Evolutionary conservation across 352 stramenopile genomes (phyloP).

Genomic region (Globisporangium spinosum): DNA sequence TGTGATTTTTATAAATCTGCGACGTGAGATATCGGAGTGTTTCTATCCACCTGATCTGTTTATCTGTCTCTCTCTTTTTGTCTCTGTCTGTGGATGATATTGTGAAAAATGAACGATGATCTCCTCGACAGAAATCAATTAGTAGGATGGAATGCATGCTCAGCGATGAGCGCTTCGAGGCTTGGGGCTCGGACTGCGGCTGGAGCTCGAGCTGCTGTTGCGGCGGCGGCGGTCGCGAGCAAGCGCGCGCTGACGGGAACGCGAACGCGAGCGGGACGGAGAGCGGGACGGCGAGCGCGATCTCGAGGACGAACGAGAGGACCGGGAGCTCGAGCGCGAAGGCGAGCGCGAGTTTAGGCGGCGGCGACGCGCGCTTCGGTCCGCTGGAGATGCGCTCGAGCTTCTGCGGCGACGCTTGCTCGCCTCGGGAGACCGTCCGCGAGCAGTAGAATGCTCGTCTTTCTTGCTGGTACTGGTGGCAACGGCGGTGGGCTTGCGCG

Average conservation of each 20-base stretch:
- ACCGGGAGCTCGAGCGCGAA: conserved; percentile 8
- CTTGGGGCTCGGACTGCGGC: conserved; percentile 23
- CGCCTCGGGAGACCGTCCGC: conserved; percentile 2
- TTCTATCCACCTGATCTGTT: neutral
- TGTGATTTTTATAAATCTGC: neutral
- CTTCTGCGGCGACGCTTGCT: conserved; percentile 25
- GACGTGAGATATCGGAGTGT: neutral
- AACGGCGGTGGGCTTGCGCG: conserved; percentile 7
- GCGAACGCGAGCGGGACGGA: conserved; percentile 22
- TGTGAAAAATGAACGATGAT: neutral
- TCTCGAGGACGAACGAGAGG: conserved; percentile 25
- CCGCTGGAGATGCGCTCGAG: conserved; percentile 21
- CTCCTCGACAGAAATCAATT: neutral
- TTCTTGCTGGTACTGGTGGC: conserved; percentile 2
- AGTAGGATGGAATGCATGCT: neutral
- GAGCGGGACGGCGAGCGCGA: conserved; percentile 31
- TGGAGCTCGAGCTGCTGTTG: conserved; percentile 26
- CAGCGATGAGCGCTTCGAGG: conserved; percentile 13
- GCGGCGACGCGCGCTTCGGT: conserved; percentile 22
- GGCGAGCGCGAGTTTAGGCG: conserved; percentile 23
- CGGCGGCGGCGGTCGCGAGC: conserved; percentile 19
- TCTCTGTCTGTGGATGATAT: neutral
- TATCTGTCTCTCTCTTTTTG: neutral
- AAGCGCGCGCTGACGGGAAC: conserved; percentile 23
- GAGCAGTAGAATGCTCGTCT: conserved; percentile 7